Evolutionary conservation across 768 basidiomycete genomes (phyloP), one percentile per base, ranked within the genome.

Genomic region (Termitomyces sp.): DNA sequence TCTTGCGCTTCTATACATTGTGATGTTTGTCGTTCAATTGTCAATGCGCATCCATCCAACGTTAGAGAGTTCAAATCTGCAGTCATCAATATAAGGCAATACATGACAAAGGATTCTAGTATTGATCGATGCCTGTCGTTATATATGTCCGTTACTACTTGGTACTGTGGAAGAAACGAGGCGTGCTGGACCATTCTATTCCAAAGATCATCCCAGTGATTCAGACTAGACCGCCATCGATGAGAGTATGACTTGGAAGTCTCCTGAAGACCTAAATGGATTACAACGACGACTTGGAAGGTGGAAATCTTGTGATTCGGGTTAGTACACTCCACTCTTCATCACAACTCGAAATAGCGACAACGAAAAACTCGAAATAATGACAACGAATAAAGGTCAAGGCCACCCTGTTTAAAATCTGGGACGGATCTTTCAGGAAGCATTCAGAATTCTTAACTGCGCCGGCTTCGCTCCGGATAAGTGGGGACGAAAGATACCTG

Each of bases 221-320:
- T 37, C 34, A 34, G 37, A 37, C 10, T 11, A 15, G 15, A 42
- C 40, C 15, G 6, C 5, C 15, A 17, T 15, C 3, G 25, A 25
- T 25, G 62, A 42, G 70, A 69, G 40, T 70, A 73, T 56, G 25
- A 25, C 25, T 25, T 25, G 25, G 1, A 25, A 25, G 25, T 25
- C 25, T 25, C 25, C 25, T 25, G 25, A 25, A 25, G 25, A 25
- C 25, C 25, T 25, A 25, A 25, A 25, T 25, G 25, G 25, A 25
- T 25, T 25, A 25, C 25, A 25, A 25, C 25, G 1, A 25, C 25
- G 25, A 25, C 25, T 25, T 25, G 25, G 69, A 71, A 31, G 71
- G 70, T 20, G 71, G 71, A 12, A 71, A 69, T 55, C 56, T 72
- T 20, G 68, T 45, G 20, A 57, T 72, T 43, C 59, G 45, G 54